A percentile compares a stretch with the other conserved stretches of the same genome.
phyloP scores from a whole-genome alignment of 179 eudicot genomes.

The Carnegiea gigantea region DNA sequence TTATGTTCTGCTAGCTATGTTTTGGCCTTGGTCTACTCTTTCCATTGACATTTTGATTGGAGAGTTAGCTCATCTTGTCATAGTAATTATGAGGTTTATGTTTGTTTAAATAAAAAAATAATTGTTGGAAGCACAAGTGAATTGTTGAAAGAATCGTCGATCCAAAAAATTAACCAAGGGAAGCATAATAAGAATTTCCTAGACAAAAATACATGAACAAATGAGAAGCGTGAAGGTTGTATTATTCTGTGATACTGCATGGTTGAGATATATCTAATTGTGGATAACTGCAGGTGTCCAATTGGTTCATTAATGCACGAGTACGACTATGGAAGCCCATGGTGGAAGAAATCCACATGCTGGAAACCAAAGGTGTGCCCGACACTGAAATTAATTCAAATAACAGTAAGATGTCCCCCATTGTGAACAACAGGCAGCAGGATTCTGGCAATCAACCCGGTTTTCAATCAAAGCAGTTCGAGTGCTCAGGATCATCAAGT shows the following conservation, averaged over 20 bases:
- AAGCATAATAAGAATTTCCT: no score
- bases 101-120: no score
- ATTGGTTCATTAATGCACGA: constrained; percentile 36
- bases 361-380: constrained; percentile 32
- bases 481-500: constrained; percentile 26
- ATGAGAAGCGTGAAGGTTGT: not conserved
- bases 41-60: no score
- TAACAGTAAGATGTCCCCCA: constrained; percentile 7
- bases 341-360: constrained; percentile 73
- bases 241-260: not conserved
- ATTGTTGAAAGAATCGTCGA: no score
- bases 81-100: no score
- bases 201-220: not conserved
- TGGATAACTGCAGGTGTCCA: constrained; percentile 26
- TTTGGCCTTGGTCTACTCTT: no score
- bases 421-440: not conserved
- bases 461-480: constrained; percentile 24
- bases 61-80: no score
- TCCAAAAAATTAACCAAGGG: no score
- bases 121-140: no score
- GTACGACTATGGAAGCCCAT: constrained; percentile 80
- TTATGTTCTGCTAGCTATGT: no score
- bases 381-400: constrained; percentile 16
- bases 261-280: not conserved
- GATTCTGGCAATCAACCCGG: constrained; percentile 9